Conservation (phyloP, 2,329 filamentous ascomycete species). For the Talaromyces islandicus region DNA sequence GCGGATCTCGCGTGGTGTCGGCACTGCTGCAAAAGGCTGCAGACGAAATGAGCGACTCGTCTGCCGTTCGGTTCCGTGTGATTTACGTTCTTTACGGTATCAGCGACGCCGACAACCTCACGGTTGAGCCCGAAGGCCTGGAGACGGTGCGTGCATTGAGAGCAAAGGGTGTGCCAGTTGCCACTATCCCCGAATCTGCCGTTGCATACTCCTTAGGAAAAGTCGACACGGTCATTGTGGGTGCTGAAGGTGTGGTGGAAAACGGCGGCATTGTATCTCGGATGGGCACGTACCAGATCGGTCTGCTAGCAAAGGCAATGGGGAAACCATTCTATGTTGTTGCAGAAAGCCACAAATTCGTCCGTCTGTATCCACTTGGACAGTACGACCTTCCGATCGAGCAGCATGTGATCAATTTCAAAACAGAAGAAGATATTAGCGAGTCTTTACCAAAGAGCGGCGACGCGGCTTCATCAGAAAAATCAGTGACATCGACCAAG, state of each 20-base stretch:
- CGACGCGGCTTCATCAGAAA: constrained; percentile 4
- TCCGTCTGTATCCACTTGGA: constrained; percentile 74
- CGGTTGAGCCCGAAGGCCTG: constrained; percentile 55
- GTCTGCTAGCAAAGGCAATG: constrained; percentile 66
- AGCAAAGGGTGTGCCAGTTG: constrained; percentile 70
- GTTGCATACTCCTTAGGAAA: constrained; percentile 73
- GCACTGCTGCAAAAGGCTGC: constrained; percentile 69
- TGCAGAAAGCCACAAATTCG: constrained; percentile 95
- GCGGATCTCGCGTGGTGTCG: constrained; percentile 77
- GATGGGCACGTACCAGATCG: constrained; percentile 82
- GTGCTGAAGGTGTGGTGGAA: constrained; percentile 79
- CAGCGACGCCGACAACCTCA: constrained; percentile 21
- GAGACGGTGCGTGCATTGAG: constrained; percentile 67
- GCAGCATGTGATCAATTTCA: constrained; percentile 72
- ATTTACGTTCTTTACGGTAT: constrained; percentile 61
- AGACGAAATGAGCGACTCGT: constrained; percentile 50
- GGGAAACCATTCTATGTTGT: constrained; percentile 84
- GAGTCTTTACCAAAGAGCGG: constrained; percentile 27
- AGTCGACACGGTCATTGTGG: constrained; percentile 63
- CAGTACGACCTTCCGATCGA: constrained; percentile 76
- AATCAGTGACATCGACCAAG: constrained; percentile 1
- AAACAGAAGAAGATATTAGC: constrained; percentile 49
- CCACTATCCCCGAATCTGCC: constrained; percentile 69
- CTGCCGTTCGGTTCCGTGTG: constrained; percentile 69
- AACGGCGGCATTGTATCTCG: constrained; percentile 89